Evolutionary conservation across 441 rosid species (phyloP).

Genomic region (Erysimum pusillum): DNA sequence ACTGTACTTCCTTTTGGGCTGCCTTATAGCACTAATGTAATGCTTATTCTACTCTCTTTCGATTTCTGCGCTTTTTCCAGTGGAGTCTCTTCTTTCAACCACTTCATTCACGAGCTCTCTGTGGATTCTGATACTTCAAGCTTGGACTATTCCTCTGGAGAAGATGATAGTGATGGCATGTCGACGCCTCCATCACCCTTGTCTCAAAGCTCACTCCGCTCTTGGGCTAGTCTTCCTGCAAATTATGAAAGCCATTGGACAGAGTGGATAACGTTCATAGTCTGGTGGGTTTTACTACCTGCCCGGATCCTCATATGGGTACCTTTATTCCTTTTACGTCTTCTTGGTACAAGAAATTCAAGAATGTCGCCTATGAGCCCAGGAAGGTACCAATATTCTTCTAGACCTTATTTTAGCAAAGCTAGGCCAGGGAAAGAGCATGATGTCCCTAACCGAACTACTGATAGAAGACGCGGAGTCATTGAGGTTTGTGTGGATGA

Average conservation of each 20-base stretch:
- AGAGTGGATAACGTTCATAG: slow-evolving; percentile 59
- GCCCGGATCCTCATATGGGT: slow-evolving; percentile 64
- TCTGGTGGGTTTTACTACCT: slow-evolving; percentile 79
- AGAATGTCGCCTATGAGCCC: slow-evolving; percentile 46
- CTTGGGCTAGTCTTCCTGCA: slow-evolving; percentile 60
- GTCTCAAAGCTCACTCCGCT: slow-evolving; percentile 69
- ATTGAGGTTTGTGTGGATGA: slow-evolving; percentile 71
- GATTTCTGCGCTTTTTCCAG: slow-evolving; percentile 46
- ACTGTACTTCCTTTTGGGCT: neutral
- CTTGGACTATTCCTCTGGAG: slow-evolving; percentile 74
- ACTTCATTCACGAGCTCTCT: slow-evolving; percentile 85
- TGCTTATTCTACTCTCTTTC: neutral
- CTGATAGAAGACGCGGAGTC: slow-evolving; percentile 94
- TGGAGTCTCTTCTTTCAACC: slow-evolving; percentile 97
- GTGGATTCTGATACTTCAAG: slow-evolving; percentile 82
- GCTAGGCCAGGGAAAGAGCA: slow-evolving; percentile 60
- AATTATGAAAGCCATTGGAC: slow-evolving; percentile 55
- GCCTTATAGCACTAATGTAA: neutral
- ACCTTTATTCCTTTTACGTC: slow-evolving; percentile 50
- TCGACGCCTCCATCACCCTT: slow-evolving; percentile 70
- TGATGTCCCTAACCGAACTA: slow-evolving; percentile 71
- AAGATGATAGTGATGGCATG: slow-evolving; percentile 76
- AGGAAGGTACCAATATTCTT: slow-evolving; percentile 51
- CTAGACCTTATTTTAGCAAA: slow-evolving; percentile 55
- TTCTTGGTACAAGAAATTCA: slow-evolving; percentile 49